A percentile compares a stretch with the other conserved stretches of the same genome.
phyloP scores from a whole-genome alignment of 164 flowering plant genomes.

The Litsea cubeba region DNA sequence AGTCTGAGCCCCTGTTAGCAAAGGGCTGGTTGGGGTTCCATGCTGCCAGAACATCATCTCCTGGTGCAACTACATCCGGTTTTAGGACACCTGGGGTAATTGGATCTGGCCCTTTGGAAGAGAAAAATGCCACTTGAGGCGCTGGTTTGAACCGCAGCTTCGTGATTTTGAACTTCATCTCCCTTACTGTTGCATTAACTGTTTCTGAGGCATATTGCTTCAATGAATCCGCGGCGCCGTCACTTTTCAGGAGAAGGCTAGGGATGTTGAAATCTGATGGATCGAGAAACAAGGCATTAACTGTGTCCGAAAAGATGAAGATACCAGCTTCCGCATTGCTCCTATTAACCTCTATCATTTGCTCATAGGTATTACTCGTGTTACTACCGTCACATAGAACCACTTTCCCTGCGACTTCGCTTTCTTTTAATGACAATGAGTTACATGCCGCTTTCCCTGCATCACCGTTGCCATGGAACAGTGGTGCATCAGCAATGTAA shows the following conservation, averaged over 20 bases:
- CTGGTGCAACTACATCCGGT: conserved; percentile 31
- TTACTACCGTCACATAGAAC: conserved; percentile 17
- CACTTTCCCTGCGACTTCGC: conserved; percentile 25
- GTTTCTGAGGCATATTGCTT: conserved; percentile 9
- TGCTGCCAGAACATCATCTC: conserved; percentile 33
- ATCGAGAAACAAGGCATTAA: background rate
- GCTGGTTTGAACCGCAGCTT: conserved; percentile 22
- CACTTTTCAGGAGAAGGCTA: conserved; percentile 8
- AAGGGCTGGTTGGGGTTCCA: conserved; percentile 12
- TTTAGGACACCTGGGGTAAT: conserved; percentile 21
- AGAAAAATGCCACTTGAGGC: conserved; percentile 29
- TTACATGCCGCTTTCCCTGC: conserved; percentile 13
- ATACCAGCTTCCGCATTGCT: conserved; percentile 25
- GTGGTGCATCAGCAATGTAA: conserved; percentile 12
- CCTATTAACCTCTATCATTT: conserved; percentile 16
- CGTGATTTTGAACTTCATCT: conserved; percentile 22
- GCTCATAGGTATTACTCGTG: background rate
- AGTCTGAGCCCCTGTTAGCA: background rate
- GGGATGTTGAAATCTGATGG: conserved; percentile 18
- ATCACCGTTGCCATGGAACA: conserved; percentile 23
- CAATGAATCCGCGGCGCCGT: background rate
- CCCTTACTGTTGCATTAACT: conserved; percentile 18
- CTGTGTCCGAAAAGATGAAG: background rate
- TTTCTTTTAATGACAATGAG: conserved; percentile 8
- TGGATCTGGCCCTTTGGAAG: conserved; percentile 29